phyloP scores from a whole-genome alignment of 108 stramenopile species.

The Discostella stelligeroides region DNA sequence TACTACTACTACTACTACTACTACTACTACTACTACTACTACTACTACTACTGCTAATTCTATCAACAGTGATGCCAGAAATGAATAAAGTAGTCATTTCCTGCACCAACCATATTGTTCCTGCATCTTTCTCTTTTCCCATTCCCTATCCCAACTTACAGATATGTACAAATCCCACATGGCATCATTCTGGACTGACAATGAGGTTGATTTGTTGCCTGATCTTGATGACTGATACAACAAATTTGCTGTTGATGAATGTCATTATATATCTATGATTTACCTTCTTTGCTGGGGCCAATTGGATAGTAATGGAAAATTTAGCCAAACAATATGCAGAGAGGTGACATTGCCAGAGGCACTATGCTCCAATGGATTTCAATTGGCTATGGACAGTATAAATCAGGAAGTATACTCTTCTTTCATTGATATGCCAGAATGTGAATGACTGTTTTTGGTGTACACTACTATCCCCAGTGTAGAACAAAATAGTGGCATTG shows the following conservation, averaged over 20 bases:
- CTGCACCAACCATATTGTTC: constrained; percentile 73
- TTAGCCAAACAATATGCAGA: constrained; percentile 76
- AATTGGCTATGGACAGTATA: constrained; percentile 93
- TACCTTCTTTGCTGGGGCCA: constrained; percentile 89
- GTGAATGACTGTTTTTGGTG: constrained; percentile 70
- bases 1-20: too few relatives aligned
- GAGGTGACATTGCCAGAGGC: constrained; percentile 91
- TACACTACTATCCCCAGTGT: constrained; percentile 81
- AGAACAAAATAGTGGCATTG: constrained; percentile 83
- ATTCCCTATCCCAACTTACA: constrained; percentile 89
- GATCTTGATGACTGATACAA: constrained; percentile 92
- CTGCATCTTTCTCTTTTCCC: constrained; percentile 91
- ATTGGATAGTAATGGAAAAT: constrained; percentile 91
- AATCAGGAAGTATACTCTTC: constrained; percentile 90
- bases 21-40: too few relatives aligned
- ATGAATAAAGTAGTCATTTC: constrained; percentile 69
- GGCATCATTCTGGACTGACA: constrained; percentile 98
- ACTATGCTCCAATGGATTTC: constrained; percentile 91
- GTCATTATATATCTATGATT: constrained; percentile 91
- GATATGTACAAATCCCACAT: constrained; percentile 98
- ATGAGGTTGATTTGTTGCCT: constrained; percentile 95
- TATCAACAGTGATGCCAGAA: too few relatives aligned
- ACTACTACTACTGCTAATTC: too few relatives aligned
- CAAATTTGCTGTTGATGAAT: constrained; percentile 79
- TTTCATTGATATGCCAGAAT: constrained; percentile 83